Conservation (phyloP, 192 early-diverging fungal species). For the Podila verticillata region DNA sequence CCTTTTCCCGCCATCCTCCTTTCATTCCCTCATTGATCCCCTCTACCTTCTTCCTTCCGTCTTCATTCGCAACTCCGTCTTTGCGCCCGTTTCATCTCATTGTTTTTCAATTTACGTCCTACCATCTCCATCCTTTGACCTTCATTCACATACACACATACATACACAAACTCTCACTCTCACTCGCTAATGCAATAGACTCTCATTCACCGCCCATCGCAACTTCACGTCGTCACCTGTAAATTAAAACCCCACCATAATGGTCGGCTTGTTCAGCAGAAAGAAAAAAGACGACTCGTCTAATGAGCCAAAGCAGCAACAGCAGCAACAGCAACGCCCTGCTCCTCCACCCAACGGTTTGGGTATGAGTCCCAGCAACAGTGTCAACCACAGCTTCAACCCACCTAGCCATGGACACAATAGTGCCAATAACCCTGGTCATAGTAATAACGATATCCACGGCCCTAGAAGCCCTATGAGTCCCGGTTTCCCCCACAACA, state of each 20-base stretch:
- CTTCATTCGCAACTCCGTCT: neutral
- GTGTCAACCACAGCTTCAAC: slow-evolving; percentile 2
- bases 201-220: neutral
- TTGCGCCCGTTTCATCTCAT: neutral
- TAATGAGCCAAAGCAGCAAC: neutral
- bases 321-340: slow-evolving; percentile 29
- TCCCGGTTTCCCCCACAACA: slow-evolving; percentile 13
- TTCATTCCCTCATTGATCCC: neutral
- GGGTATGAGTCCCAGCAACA: neutral
- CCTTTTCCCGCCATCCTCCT: neutral
- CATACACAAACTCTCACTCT: too few relatives aligned
- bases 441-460: neutral
- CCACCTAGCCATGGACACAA: slow-evolving; percentile 9
- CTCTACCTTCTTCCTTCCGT: neutral
- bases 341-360: slow-evolving; percentile 43
- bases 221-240: neutral
- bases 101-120: too few relatives aligned
- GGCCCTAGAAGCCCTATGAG: slow-evolving; percentile 31
- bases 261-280: slow-evolving; percentile 23
- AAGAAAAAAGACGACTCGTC: slow-evolving; percentile 46
- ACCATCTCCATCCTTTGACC: too few relatives aligned
- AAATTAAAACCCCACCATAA: neutral
- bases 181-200: neutral
- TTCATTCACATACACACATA: too few relatives aligned
- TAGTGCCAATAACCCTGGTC: neutral